phyloP scores from a whole-genome alignment of 139 green algal genomes.

The Trebouxia sp. region DNA sequence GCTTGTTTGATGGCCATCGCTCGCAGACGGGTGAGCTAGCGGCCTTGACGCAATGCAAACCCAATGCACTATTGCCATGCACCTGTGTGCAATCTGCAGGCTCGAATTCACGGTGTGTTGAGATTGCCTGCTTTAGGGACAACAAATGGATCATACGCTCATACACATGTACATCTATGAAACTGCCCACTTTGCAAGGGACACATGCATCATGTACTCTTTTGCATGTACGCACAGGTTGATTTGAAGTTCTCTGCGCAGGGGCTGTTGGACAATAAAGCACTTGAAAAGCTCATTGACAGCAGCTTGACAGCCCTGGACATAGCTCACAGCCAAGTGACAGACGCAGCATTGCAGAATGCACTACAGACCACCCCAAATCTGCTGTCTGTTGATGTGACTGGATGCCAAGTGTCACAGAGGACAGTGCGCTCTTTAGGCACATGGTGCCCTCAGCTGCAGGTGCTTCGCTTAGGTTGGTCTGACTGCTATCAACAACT shows the following conservation, averaged over 20 bases:
- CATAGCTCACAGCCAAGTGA: neutral
- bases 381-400: neutral
- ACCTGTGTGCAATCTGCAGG: neutral
- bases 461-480: conserved; percentile 8
- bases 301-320: conserved; percentile 5
- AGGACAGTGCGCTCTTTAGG: neutral
- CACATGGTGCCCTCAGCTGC: conserved; percentile 1
- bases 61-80: neutral
- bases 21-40: conserved; percentile 1
- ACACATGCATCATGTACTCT: neutral
- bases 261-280: neutral
- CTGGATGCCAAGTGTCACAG: conserved; percentile 9
- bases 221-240: neutral
- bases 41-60: neutral
- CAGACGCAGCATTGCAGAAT: neutral
- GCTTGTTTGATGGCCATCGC: conserved; percentile 12
- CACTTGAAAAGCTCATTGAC: neutral
- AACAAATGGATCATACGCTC: neutral
- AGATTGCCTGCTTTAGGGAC: neutral
- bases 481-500: neutral
- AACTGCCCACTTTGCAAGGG: neutral
- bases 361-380: neutral
- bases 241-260: neutral
- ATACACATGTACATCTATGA: neutral
- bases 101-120: neutral